Base-by-base conservation (phyloP, 202 grass and related monocot genomes). In the Schoenoplectus tabernaemontani region DNA sequence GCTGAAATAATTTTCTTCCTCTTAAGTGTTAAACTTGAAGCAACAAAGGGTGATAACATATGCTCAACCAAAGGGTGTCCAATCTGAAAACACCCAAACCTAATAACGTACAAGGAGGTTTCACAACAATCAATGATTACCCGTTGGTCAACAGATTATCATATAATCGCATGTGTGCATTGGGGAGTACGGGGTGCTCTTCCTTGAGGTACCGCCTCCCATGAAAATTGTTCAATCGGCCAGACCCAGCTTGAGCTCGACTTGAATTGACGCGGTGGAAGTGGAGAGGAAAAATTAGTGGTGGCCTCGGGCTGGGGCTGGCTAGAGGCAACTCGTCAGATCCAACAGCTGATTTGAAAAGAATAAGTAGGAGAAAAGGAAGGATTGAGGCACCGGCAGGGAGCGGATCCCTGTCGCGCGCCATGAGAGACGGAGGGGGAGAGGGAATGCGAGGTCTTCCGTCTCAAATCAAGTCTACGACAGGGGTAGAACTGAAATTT, bases 141-240 rank as follows among this genome's bases (percentile, higher is more conserved):
- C 64, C 81, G 66, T 94, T 94, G 30, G 91, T 97, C 77, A 97
- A 90, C 50, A 97, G 94, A 93, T 97, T 91, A 61, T 97, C 94
- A 80, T 93, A 88, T 24, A 97, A 89, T 50, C 95, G 82, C 95
- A 97, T 97, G 86, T 88, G 95, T 39, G 95, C 95, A 83, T 82
- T 94, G 57, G 89, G 86, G 77, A 33, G 78, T 3, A 41, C 39
- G 24, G 63, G 78, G 7, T 87, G 78, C 10, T 76, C 90, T n/a
- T 81, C 65, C 77, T 77, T 66, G n/a, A 94, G 89, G 1, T 56
- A 77, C 8, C 91, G 70, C 13, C 68, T 73, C 24, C 42, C 38
- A 24, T 82, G 24, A 33, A 71, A 60, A 62, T 85, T 59, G 61
- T 10, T 30, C 75, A 34, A 64, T 19, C 77, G 74, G 57, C 67